phyloP scores from a whole-genome alignment of 306 rosid genomes.

The Senna tora region DNA sequence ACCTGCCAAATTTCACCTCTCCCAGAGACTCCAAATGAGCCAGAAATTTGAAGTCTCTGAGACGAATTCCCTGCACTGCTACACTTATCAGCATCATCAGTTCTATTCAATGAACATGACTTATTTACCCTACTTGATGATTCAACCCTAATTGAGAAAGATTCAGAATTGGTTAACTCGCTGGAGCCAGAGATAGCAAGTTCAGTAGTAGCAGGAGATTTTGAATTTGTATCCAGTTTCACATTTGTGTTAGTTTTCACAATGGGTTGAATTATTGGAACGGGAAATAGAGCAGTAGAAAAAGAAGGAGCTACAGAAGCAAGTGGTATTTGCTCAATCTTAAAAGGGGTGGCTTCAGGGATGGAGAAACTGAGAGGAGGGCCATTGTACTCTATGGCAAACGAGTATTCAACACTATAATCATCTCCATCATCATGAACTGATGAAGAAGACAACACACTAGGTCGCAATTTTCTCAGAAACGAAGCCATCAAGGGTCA shows the following conservation, averaged over 20 bases:
- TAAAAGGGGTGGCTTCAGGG: constrained; percentile 65
- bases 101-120: constrained; percentile 12
- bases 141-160: constrained; percentile 4
- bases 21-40: background rate
- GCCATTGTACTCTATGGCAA: constrained; percentile 70
- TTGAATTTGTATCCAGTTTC: constrained; percentile 8
- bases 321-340: constrained; percentile 59
- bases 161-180: background rate
- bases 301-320: constrained; percentile 61
- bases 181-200: background rate
- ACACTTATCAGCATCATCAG: constrained; percentile 15
- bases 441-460: constrained; percentile 41
- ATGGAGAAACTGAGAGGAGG: constrained; percentile 60
- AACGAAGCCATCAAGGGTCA: constrained; percentile 53
- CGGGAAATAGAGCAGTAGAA: constrained; percentile 36
- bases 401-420: constrained; percentile 60
- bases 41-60: constrained; percentile 22
- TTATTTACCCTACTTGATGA: constrained; percentile 16
- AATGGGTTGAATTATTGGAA: constrained; percentile 77
- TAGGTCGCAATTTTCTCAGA: constrained; percentile 50
- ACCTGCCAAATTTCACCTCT: background rate
- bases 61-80: constrained; percentile 8
- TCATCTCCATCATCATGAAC: constrained; percentile 35
- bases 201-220: background rate
- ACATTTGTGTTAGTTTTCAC: constrained; percentile 29